A percentile compares a stretch with the other conserved stretches of the same genome.
These are phyloP conservation scores for Sclerotinia borealis DNA, from an alignment of 2,329 filamentous ascomycete genomes.

Conservation along the genomic window DNA sequence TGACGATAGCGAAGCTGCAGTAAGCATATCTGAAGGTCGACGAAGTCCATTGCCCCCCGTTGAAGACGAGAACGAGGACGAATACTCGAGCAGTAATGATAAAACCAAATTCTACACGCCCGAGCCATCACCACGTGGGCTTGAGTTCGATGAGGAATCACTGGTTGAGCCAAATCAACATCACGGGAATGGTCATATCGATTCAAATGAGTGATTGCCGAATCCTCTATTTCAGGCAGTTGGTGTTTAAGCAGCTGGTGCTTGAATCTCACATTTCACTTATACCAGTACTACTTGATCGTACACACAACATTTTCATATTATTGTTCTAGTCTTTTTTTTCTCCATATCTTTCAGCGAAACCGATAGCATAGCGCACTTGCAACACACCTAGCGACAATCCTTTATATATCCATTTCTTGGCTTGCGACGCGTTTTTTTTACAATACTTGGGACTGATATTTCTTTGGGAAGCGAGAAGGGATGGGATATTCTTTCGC, in stretches of 20 bases:
- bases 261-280: not conserved
- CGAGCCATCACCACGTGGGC: not conserved
- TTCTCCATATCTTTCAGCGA: not conserved
- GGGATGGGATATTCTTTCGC: not conserved
- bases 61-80: conserved; percentile 29
- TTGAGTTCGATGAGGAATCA: not conserved
- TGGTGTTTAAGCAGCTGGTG: not conserved
- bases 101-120: conserved; percentile 21
- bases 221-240: conserved; percentile 1
- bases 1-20: conserved; percentile 53
- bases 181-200: not conserved
- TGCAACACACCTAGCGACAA: not conserved
- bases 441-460: conserved; percentile 4
- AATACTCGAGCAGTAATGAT: conserved; percentile 12
- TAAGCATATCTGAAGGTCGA: conserved; percentile 54
- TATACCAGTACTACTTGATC: not conserved
- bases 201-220: conserved; percentile 1
- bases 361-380: not conserved
- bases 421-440: not conserved
- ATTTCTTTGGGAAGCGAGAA: not conserved
- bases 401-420: conserved; percentile 14
- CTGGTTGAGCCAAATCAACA: not conserved
- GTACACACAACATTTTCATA: conserved; percentile 1
- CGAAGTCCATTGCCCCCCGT: conserved; percentile 51
- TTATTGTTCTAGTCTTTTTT: conserved; percentile 3